Conservation (phyloP, 768 basidiomycete genomes). For the Suillus spraguei region DNA sequence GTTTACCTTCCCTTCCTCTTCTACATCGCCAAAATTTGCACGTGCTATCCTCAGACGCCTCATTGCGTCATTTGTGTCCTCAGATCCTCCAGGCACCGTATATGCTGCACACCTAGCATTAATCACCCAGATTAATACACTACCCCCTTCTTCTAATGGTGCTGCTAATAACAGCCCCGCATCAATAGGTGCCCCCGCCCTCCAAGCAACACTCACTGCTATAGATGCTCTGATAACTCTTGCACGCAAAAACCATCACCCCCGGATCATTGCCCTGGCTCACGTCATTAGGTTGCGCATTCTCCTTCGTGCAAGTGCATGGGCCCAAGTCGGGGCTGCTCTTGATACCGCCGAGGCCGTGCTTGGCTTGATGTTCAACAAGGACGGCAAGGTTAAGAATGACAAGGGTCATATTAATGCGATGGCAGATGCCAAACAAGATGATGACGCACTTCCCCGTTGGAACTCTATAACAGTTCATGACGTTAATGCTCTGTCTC, state of each 20-base stretch:
- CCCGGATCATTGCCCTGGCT: conserved; percentile 49
- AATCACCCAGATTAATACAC: conserved; percentile 45
- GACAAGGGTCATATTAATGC: background rate
- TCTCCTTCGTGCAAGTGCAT: conserved; percentile 21
- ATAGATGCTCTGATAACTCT: conserved; percentile 37
- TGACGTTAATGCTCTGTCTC: conserved; percentile 24
- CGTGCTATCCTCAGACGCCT: conserved; percentile 40
- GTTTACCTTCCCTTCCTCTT: conserved; percentile 1
- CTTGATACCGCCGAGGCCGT: conserved; percentile 7
- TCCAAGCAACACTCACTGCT: conserved; percentile 34
- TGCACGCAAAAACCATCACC: conserved; percentile 38
- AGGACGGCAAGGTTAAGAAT: background rate
- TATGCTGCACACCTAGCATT: conserved; percentile 60
- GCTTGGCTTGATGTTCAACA: background rate
- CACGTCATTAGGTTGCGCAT: conserved; percentile 61
- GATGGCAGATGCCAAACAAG: background rate
- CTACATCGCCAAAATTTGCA: conserved; percentile 47
- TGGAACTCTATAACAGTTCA: conserved; percentile 32
- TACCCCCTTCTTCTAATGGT: conserved; percentile 15
- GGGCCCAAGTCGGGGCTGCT: conserved; percentile 49
- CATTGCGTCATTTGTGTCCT: conserved; percentile 18
- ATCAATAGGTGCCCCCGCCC: conserved; percentile 18
- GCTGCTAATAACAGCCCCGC: background rate
- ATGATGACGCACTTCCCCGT: conserved; percentile 22
- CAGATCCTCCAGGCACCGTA: conserved; percentile 53